These are phyloP conservation scores for Dalbergia cochinchinensis DNA, from an alignment of 306 rosid genomes.

Conservation along the genomic window DNA sequence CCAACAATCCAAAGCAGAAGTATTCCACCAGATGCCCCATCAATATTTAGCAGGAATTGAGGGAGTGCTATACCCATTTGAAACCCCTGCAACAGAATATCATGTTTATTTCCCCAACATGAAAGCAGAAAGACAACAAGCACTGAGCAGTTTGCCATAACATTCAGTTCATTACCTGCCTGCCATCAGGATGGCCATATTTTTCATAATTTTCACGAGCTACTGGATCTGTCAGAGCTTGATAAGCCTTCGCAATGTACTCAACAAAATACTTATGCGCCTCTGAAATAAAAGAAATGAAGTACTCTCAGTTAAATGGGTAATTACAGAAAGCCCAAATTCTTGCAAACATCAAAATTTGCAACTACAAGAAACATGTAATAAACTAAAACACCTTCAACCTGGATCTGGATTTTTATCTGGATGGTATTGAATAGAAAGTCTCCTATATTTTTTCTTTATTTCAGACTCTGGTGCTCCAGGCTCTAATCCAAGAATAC, in stretches of 20 bases:
- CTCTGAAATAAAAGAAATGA: slow-evolving; percentile 54
- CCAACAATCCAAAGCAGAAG: slow-evolving; percentile 98
- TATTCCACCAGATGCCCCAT: slow-evolving; percentile 96
- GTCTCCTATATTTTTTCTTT: slow-evolving; percentile 91
- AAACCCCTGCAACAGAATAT: slow-evolving; percentile 76
- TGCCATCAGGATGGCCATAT: slow-evolving; percentile 98
- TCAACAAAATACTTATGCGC: slow-evolving; percentile 90
- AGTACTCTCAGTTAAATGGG: slow-evolving; percentile 28
- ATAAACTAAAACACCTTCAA: slow-evolving; percentile 56
- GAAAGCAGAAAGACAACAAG: slow-evolving; percentile 31
- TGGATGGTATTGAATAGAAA: slow-evolving; percentile 90
- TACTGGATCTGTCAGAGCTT: slow-evolving; percentile 88
- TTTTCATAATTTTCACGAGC: slow-evolving; percentile 95
- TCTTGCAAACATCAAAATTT: slow-evolving; percentile 28
- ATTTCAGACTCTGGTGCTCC: slow-evolving; percentile 80
- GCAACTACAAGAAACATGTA: slow-evolving; percentile 30
- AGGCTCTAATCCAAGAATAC: slow-evolving; percentile 82
- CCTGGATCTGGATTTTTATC: slow-evolving; percentile 99
- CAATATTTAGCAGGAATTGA: slow-evolving; percentile 81
- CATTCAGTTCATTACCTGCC: slow-evolving; percentile 69
- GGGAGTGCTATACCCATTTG: slow-evolving; percentile 99
- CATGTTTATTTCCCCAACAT: slow-evolving; percentile 40
- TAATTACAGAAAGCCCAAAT: slow-evolving; percentile 16
- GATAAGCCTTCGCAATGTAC: slow-evolving; percentile 93
- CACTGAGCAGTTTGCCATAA: slow-evolving; percentile 22